These are phyloP conservation scores for Leccinum obscurum DNA, from an alignment of 768 basidiomycete species.

Conservation along the genomic window DNA sequence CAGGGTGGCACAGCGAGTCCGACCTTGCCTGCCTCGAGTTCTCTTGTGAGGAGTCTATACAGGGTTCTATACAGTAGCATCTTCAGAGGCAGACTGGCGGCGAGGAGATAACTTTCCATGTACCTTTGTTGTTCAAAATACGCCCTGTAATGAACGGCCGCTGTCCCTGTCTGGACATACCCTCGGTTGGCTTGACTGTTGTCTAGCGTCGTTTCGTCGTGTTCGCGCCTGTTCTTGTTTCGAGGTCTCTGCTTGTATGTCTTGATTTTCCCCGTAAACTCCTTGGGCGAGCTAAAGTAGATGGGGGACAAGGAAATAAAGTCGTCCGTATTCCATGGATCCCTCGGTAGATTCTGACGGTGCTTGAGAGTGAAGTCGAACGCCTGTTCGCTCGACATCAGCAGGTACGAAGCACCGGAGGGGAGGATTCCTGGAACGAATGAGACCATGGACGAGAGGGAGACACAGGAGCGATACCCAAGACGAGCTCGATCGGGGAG, in stretches of 20 bases:
- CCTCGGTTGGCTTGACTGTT: constrained; percentile 45
- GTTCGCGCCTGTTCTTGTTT: constrained; percentile 31
- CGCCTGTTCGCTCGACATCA: constrained; percentile 39
- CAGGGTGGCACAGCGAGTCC: constrained; percentile 33
- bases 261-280: constrained; percentile 40
- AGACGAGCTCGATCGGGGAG: constrained; percentile 40
- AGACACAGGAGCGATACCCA: constrained; percentile 34
- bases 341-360: constrained; percentile 15
- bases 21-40: constrained; percentile 31
- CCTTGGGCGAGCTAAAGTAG: constrained; percentile 33
- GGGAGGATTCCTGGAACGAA: constrained; percentile 40
- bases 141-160: constrained; percentile 32
- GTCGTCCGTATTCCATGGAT: constrained; percentile 17
- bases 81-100: neutral
- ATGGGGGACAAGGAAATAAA: constrained; percentile 53
- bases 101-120: neutral
- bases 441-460: neutral
- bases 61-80: constrained; percentile 28
- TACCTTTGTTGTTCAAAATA: constrained; percentile 50
- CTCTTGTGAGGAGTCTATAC: constrained; percentile 31
- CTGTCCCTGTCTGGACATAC: constrained; percentile 27
- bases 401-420: constrained; percentile 45
- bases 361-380: constrained; percentile 22
- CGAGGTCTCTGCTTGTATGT: constrained; percentile 39
- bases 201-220: constrained; percentile 23